phyloP scores from a whole-genome alignment of 768 basidiomycete species.

The Rhizopogon salebrosus region DNA sequence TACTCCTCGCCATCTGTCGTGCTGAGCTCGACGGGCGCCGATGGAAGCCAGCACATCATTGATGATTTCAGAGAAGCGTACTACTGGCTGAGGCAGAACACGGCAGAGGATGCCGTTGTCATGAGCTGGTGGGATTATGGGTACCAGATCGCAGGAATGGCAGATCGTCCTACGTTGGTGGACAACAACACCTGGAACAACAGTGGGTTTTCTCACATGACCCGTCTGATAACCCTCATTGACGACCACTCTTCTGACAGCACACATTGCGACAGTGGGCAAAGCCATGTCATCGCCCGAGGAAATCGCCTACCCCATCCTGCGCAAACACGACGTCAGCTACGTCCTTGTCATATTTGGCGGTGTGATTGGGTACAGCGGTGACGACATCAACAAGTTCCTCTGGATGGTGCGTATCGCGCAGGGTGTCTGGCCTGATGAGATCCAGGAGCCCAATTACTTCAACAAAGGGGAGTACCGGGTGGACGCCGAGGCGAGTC shows the following conservation, averaged over 20 bases:
- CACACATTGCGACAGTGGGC: constrained; percentile 97
- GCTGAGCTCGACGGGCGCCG: constrained; percentile 68
- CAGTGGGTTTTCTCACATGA: constrained; percentile 54
- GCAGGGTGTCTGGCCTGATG: constrained; percentile 97
- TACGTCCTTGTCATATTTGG: constrained; percentile 98
- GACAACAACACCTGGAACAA: constrained; percentile 99
- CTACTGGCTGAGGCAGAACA: constrained; percentile 97
- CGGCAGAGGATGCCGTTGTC: constrained; percentile 83
- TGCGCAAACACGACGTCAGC: constrained; percentile 95
- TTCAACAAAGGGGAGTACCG: constrained; percentile 95
- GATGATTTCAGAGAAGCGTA: constrained; percentile 99
- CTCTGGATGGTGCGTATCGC: constrained; percentile 97
- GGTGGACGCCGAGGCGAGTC: constrained; percentile 79
- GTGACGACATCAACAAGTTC: constrained; percentile 99
- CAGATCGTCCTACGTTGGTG: constrained; percentile 90
- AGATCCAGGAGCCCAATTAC: constrained; percentile 92
- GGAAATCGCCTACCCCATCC: constrained; percentile 94
- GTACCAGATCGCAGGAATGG: constrained; percentile 99
- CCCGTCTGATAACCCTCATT: not conserved
- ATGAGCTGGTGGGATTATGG: constrained; percentile 99
- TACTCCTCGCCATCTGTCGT: constrained; percentile 99
- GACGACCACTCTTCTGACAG: constrained; percentile 31
- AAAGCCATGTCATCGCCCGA: constrained; percentile 96
- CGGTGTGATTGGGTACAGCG: constrained; percentile 92
- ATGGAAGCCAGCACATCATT: constrained; percentile 91